Conservation (phyloP, 805 yeast species). For the Candida succiphila region DNA sequence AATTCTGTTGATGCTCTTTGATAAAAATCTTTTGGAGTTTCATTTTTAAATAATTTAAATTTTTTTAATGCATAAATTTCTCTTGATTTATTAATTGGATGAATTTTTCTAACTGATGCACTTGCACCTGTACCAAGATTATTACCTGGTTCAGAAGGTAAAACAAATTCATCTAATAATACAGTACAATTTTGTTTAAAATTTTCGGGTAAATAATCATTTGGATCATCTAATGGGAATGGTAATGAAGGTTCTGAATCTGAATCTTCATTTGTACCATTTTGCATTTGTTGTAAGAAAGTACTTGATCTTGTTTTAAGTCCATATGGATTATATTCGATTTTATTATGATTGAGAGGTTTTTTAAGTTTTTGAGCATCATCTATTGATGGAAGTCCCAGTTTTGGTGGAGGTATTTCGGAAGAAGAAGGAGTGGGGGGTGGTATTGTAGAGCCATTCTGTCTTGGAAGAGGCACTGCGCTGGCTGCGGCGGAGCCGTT, state of each 20-base stretch:
- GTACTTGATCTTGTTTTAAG: constrained; percentile 21
- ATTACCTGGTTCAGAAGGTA: constrained; percentile 37
- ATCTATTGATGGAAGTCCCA: constrained; percentile 21
- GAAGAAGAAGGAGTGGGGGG: not conserved
- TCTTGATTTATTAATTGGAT: constrained; percentile 26
- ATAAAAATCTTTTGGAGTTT: constrained; percentile 65
- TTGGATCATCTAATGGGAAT: constrained; percentile 64
- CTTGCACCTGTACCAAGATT: constrained; percentile 71
- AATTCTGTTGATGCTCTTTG: constrained; percentile 61
- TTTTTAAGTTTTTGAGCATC: constrained; percentile 13
- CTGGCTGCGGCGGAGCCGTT: too few species aligned
- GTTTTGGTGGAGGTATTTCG: constrained; percentile 1
- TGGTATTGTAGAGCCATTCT: not conserved
- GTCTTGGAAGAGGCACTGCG: too few species aligned
- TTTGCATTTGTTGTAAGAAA: constrained; percentile 9
- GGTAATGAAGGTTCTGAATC: constrained; percentile 45
- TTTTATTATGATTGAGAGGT: constrained; percentile 19
- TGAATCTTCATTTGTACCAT: constrained; percentile 20
- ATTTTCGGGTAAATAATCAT: constrained; percentile 49
- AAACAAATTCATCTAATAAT: constrained; percentile 48
- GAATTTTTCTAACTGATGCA: constrained; percentile 51
- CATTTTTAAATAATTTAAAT: constrained; percentile 52
- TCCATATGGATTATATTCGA: constrained; percentile 63
- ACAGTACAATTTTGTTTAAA: constrained; percentile 41
- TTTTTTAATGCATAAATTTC: constrained; percentile 64